Evolutionary conservation across 192 early-diverging fungal genomes (phyloP).

Genomic region (Jimgerdemannia flammicorona): DNA sequence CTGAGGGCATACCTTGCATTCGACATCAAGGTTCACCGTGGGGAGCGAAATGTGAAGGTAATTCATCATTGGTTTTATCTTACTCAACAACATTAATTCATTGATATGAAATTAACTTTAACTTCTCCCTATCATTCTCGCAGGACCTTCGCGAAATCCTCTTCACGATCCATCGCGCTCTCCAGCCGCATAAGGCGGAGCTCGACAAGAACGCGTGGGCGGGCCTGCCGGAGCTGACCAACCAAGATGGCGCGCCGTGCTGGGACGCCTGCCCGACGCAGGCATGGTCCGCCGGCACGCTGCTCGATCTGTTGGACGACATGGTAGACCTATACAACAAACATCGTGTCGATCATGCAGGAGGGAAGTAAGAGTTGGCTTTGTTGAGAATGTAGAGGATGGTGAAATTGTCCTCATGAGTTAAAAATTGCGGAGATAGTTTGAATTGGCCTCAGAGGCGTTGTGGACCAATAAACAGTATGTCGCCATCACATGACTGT

Average conservation of each 20-base stretch:
- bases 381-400: too few relatives aligned
- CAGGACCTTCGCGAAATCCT: slow-evolving; percentile 44
- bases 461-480: too few relatives aligned
- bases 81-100: slow-evolving; percentile 7
- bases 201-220: slow-evolving; percentile 74
- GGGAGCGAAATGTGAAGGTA: too few relatives aligned
- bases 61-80: slow-evolving; percentile 2
- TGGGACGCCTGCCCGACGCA: slow-evolving; percentile 86
- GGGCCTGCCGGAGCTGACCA: slow-evolving; percentile 97
- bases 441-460: too few relatives aligned
- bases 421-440: too few relatives aligned
- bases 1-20: slow-evolving; percentile 82
- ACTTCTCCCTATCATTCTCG: background rate
- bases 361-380: too few relatives aligned
- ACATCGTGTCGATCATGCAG: too few relatives aligned
- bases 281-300: slow-evolving; percentile 83
- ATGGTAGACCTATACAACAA: slow-evolving; percentile 1
- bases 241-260: slow-evolving; percentile 78
- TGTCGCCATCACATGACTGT: too few relatives aligned
- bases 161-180: slow-evolving; percentile 62
- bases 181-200: slow-evolving; percentile 74
- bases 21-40: slow-evolving; percentile 17
- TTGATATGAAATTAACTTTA: too few relatives aligned
- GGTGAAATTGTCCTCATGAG: too few relatives aligned
- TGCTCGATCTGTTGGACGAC: slow-evolving; percentile 66